phyloP scores from a whole-genome alignment of 768 basidiomycete genomes.

The Lactarius evosmus region DNA sequence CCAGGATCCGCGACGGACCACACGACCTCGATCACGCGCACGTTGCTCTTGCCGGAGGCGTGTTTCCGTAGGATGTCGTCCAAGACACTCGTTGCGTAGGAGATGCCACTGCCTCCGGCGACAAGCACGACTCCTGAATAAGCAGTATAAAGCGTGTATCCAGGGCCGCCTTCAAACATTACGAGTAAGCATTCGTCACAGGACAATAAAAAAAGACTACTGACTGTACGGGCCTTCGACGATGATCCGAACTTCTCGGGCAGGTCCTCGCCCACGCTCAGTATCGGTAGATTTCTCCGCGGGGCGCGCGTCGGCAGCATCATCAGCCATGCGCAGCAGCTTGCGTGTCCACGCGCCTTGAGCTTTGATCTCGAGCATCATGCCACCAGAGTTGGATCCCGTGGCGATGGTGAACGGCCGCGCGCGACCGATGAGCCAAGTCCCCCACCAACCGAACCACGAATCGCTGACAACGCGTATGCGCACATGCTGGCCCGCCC shows the following conservation, averaged over 20 bases:
- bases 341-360: slow-evolving; percentile 49
- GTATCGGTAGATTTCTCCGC: slow-evolving; percentile 18
- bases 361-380: slow-evolving; percentile 51
- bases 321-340: slow-evolving; percentile 42
- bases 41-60: slow-evolving; percentile 36
- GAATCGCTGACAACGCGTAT: slow-evolving; percentile 45
- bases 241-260: slow-evolving; percentile 38
- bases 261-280: slow-evolving; percentile 11
- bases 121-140: slow-evolving; percentile 55
- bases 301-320: slow-evolving; percentile 36
- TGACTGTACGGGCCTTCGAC: slow-evolving; percentile 56
- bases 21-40: slow-evolving; percentile 50
- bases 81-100: slow-evolving; percentile 50
- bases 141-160: slow-evolving; percentile 46
- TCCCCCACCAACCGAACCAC: slow-evolving; percentile 35
- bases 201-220: slow-evolving; percentile 6
- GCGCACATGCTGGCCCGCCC: slow-evolving; percentile 59
- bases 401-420: slow-evolving; percentile 47
- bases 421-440: slow-evolving; percentile 19
- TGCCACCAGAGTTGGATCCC: slow-evolving; percentile 41
- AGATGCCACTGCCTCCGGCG: slow-evolving; percentile 61
- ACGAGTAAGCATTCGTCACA: slow-evolving; percentile 22
- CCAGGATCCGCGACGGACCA: slow-evolving; percentile 50
- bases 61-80: slow-evolving; percentile 49
- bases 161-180: slow-evolving; percentile 38